These are phyloP conservation scores for Sclerotinia trifoliorum DNA, from an alignment of 2,329 filamentous ascomycete species.

Conservation along the genomic window DNA sequence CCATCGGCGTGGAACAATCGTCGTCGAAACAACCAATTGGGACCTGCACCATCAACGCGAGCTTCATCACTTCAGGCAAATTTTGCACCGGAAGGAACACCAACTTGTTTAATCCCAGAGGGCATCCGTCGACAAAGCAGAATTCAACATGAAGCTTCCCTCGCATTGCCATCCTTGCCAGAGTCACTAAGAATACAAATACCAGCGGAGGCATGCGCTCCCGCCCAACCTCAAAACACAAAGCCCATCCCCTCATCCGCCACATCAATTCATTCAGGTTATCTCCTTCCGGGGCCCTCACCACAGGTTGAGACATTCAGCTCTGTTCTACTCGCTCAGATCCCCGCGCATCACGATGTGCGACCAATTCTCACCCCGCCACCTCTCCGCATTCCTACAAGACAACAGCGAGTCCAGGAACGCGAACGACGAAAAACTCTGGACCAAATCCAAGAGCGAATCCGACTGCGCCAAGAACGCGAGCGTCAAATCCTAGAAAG, in stretches of 20 bases:
- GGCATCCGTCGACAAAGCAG: neutral
- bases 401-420: neutral
- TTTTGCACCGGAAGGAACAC: neutral
- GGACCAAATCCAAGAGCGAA: neutral
- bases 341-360: slow-evolving; percentile 2
- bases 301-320: neutral
- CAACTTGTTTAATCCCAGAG: neutral
- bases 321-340: neutral
- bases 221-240: neutral
- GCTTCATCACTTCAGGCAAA: neutral
- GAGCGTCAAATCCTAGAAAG: neutral
- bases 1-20: neutral
- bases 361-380: neutral
- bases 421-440: neutral
- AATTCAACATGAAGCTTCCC: neutral
- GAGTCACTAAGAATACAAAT: neutral
- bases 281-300: neutral
- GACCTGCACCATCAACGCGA: neutral
- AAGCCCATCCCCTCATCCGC: neutral
- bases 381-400: neutral
- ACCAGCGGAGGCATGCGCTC: neutral
- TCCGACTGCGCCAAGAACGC: neutral
- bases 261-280: neutral
- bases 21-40: neutral
- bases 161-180: no score